Percentiles rank a stretch among this genome's conserved stretches.
Evolutionary conservation across 2,329 filamentous ascomycete genomes (phyloP).

Genomic region (Geosmithia putterillii): DNA sequence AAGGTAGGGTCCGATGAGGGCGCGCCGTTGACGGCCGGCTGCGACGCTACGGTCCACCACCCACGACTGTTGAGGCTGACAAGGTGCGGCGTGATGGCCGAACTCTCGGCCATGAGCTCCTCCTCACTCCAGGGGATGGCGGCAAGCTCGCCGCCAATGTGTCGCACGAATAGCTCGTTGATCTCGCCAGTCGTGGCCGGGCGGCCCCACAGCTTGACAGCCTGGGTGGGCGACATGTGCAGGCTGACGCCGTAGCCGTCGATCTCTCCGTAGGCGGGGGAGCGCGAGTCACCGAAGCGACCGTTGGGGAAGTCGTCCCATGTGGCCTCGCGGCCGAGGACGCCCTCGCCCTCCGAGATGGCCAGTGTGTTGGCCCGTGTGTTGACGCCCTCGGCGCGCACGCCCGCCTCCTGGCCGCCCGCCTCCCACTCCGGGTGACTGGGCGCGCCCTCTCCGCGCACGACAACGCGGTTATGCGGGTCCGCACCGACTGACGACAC

Average conservation of each 20-base stretch:
- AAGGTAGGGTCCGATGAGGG: constrained; percentile 66
- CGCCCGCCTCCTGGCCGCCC: constrained; percentile 61
- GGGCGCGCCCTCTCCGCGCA: constrained; percentile 36
- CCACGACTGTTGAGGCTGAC: constrained; percentile 65
- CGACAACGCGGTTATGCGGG: constrained; percentile 77
- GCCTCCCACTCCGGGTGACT: constrained; percentile 57
- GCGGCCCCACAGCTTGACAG: constrained; percentile 73
- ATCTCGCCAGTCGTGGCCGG: constrained; percentile 63
- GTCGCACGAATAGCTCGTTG: constrained; percentile 65
- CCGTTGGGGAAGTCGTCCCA: constrained; percentile 99
- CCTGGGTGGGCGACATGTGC: constrained; percentile 77
- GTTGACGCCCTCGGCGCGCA: constrained; percentile 64
- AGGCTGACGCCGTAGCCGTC: constrained; percentile 97
- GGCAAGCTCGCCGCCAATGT: constrained; percentile 66
- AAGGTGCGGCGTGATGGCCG: constrained; percentile 65
- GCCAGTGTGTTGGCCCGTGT: constrained; percentile 75
- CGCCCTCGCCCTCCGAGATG: constrained; percentile 87
- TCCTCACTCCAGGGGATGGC: constrained; percentile 94
- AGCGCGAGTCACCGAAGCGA: constrained; percentile 85
- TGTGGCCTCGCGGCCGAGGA: constrained; percentile 83
- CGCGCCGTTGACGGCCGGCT: constrained; percentile 84
- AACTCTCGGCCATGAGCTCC: constrained; percentile 71
- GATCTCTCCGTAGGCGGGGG: constrained; percentile 89
- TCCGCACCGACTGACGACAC: constrained; percentile 74
- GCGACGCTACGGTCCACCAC: constrained; percentile 95